A percentile compares a stretch with the other conserved stretches of the same genome.
Conservation (phyloP, 257 asterid species). For the Eucommia ulmoides region DNA sequence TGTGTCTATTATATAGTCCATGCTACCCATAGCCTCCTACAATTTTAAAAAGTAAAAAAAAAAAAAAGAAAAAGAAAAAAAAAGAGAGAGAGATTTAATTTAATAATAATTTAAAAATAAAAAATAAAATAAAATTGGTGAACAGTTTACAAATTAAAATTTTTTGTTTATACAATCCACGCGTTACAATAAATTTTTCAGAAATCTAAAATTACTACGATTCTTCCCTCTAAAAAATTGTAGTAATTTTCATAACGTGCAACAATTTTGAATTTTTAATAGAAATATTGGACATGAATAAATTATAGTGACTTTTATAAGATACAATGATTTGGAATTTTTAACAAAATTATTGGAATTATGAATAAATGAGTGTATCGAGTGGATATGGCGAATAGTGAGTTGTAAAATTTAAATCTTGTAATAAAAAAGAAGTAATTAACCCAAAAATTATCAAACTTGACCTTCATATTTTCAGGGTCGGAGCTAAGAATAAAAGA, state of each 20-base stretch:
- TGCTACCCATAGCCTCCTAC: conserved; percentile 43
- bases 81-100: background rate
- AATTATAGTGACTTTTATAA: background rate
- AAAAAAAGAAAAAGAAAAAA: background rate
- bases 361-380: no score
- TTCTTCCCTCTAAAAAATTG: background rate
- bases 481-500: conserved; percentile 35
- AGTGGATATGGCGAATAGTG: no score
- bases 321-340: no score
- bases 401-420: no score
- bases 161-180: no score
- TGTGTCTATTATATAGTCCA: conserved; percentile 58
- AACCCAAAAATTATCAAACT: no score
- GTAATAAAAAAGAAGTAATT: no score
- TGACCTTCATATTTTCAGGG: conserved; percentile 34
- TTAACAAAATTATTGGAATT: no score
- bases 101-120: background rate
- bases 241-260: background rate
- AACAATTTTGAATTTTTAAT: no score
- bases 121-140: background rate
- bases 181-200: no score
- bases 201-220: background rate
- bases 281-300: no score
- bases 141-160: no score
- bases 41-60: background rate